Evolutionary conservation across 2,329 filamentous ascomycete species (phyloP), one percentile per base, ranked within the genome.

Genomic region (Penicillium palitans): DNA sequence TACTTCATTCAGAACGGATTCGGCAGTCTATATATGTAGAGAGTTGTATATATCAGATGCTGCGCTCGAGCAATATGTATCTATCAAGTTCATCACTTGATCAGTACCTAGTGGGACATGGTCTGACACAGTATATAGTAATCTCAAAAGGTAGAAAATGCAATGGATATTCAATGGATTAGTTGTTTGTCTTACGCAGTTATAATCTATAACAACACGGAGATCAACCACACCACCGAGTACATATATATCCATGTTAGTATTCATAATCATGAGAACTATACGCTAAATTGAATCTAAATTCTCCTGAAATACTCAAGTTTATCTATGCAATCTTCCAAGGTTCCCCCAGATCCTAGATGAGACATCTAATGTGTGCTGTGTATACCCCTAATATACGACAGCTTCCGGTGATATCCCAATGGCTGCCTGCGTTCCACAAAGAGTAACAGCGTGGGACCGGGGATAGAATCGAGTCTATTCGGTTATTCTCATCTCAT

Each of bases 351-450:
- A 37, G 15, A 15, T 21, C 9, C 17, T 24, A 29, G 3, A 4
- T 19, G 15, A 42, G 39, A 51, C n/a, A 46, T 46, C 10, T 25
- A 13, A 25, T 46, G 7, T 4, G 17, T 27, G 19, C 9, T 52
- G 6, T 31, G 8, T 40, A 39, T 33, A 24, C 27, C 4, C 8
- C 10, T 31, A 24, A 37, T 29, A 42, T 21, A 37, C 13, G 29
- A n/a, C 17, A 27, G 6, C 31, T 55, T 62, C 55, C 60, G 58
- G 46, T n/a, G 17, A 29, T 33, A 48, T 58, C 61, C 59, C 19
- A 62, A 33, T 66, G 61, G 63, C 9, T 52, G 44, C 25, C 46
- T 54, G 33, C 5, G 64, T 66, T 33, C 42, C 55, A 66, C 64
- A 46, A 40, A 39, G 52, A 24, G 31, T 25, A 42, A 41, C 27